Percentiles rank a stretch among this genome's conserved stretches.
These are phyloP conservation scores for Rosa rugosa DNA, from an alignment of 306 rosid species.

Conservation along the genomic window DNA sequence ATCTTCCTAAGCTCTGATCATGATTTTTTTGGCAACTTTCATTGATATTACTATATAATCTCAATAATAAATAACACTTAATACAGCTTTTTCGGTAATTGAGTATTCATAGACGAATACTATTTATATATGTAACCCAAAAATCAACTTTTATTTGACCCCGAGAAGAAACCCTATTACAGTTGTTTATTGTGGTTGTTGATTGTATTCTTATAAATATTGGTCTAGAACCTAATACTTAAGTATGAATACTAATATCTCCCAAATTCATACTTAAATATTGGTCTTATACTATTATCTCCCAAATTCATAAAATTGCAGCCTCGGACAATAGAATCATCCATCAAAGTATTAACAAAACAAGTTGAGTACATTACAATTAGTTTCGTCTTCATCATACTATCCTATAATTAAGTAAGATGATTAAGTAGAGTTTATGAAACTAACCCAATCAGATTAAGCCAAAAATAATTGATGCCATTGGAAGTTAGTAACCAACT, in stretches of 20 bases:
- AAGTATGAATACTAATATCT: neutral
- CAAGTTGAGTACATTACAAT: neutral
- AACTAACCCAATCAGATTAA: neutral
- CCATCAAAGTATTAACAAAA: neutral
- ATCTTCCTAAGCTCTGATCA: neutral
- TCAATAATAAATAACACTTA: too few relatives aligned
- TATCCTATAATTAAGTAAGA: neutral
- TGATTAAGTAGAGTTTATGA: neutral
- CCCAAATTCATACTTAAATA: neutral
- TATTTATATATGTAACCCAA: neutral
- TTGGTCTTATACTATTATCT: neutral
- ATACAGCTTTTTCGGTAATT: neutral
- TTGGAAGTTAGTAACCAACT: constrained; percentile 20
- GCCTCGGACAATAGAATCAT: neutral
- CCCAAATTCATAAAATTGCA: neutral
- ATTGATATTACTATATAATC: too few relatives aligned
- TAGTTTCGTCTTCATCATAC: neutral
- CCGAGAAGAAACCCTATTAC: neutral
- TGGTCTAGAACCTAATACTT: neutral
- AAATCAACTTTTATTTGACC: neutral
- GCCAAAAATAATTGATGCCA: neutral
- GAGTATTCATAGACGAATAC: neutral
- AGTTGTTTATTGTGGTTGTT: neutral
- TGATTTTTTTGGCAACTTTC: neutral
- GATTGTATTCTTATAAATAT: neutral